Percentiles rank a stretch among this genome's conserved stretches.
Evolutionary conservation across 2,329 filamentous ascomycete species (phyloP).

Genomic region (Zarea fungicola): DNA sequence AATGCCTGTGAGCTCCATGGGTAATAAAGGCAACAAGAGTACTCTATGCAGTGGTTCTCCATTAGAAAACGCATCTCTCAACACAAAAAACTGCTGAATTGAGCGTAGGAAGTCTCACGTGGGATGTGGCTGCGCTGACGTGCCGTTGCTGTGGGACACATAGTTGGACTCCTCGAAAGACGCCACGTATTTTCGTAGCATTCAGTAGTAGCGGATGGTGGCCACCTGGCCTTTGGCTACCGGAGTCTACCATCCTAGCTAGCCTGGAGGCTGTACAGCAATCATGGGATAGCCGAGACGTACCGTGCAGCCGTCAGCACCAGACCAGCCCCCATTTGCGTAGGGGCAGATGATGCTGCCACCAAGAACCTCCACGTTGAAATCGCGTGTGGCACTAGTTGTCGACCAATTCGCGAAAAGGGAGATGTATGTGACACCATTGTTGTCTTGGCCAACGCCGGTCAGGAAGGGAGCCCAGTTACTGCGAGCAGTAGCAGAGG

Average conservation of each 20-base stretch:
- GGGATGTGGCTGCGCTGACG: too few relatives aligned
- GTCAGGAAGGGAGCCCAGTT: constrained; percentile 89
- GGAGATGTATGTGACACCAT: constrained; percentile 69
- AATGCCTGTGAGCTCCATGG: too few relatives aligned
- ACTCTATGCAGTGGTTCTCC: too few relatives aligned
- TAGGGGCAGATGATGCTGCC: constrained; percentile 60
- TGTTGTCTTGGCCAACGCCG: constrained; percentile 65
- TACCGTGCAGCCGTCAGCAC: constrained; percentile 71
- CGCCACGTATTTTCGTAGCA: too few relatives aligned
- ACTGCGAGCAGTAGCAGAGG: constrained; percentile 50
- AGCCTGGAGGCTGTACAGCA: neutral
- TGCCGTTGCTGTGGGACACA: too few relatives aligned
- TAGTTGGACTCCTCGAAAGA: too few relatives aligned
- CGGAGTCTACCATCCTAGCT: constrained; percentile 33
- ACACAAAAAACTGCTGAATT: too few relatives aligned
- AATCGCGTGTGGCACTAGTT: constrained; percentile 63
- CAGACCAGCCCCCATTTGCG: constrained; percentile 56
- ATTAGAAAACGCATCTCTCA: too few relatives aligned
- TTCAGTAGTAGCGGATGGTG: constrained; percentile 40
- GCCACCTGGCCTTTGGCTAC: constrained; percentile 37
- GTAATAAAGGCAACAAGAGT: too few relatives aligned
- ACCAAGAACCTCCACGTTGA: constrained; percentile 71
- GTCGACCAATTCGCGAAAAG: constrained; percentile 82
- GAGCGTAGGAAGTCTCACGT: too few relatives aligned
- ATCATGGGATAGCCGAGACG: constrained; percentile 40